These are phyloP conservation scores for Inga oerstediana DNA, from an alignment of 306 rosid genomes.

Conservation along the genomic window DNA sequence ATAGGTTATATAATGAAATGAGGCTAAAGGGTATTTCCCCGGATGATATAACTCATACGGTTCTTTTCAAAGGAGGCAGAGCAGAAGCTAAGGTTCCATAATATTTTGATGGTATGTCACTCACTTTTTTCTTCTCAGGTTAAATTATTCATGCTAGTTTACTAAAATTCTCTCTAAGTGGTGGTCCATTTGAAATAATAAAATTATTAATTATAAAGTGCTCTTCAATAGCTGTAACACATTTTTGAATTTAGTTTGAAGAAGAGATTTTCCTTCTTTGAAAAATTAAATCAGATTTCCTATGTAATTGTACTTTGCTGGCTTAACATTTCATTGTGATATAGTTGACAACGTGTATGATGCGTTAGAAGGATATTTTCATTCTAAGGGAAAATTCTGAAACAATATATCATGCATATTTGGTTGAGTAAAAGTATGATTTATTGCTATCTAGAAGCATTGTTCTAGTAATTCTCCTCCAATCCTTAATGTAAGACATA, in stretches of 20 bases:
- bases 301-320: neutral
- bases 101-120: slow-evolving; percentile 41
- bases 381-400: neutral
- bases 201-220: slow-evolving; percentile 4
- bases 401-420: slow-evolving; percentile 15
- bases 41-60: slow-evolving; percentile 38
- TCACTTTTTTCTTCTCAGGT: slow-evolving; percentile 2
- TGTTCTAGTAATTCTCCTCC: neutral
- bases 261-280: neutral
- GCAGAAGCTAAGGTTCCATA: slow-evolving; percentile 33
- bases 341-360: neutral
- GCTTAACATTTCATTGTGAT: slow-evolving; percentile 12
- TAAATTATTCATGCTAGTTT: slow-evolving; percentile 19
- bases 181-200: neutral
- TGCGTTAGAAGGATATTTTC: slow-evolving; percentile 10
- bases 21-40: slow-evolving; percentile 45
- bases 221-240: slow-evolving; percentile 8
- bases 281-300: neutral
- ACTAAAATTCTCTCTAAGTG: neutral
- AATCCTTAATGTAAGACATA: too few relatives aligned
- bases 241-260: neutral
- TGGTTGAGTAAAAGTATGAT: neutral
- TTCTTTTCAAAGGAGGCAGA: slow-evolving; percentile 29
- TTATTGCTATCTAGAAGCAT: slow-evolving; percentile 4
- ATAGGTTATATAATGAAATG: slow-evolving; percentile 47